A percentile compares a stretch with the other conserved stretches of the same genome.
phyloP scores from a whole-genome alignment of 345 rosid genomes.

The Gynandropsis gynandra region DNA sequence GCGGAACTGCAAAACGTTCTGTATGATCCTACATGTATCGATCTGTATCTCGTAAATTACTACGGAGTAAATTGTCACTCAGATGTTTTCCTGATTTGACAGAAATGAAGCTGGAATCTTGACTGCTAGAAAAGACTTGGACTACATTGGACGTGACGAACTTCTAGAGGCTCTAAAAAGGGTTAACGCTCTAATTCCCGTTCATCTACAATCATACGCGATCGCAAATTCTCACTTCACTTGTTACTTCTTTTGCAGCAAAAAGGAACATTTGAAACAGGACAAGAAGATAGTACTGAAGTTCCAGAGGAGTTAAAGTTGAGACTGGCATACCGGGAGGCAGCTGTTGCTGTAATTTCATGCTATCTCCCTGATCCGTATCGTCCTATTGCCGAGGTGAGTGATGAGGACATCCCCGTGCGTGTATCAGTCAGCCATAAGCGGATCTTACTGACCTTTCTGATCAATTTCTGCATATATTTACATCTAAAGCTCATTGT shows the following conservation, averaged over 20 bases:
- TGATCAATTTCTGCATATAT: not conserved
- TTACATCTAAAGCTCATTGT: slow-evolving; percentile 16
- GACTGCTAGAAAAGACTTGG: slow-evolving; percentile 91
- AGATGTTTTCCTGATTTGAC: slow-evolving; percentile 28
- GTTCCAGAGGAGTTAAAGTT: slow-evolving; percentile 77
- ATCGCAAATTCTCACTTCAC: slow-evolving; percentile 9
- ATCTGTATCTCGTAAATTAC: not conserved
- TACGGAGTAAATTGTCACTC: slow-evolving; percentile 8
- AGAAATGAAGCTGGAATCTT: slow-evolving; percentile 98
- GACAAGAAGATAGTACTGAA: slow-evolving; percentile 83
- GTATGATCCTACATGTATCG: slow-evolving; percentile 28
- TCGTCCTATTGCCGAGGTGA: slow-evolving; percentile 64
- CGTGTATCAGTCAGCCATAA: too few species aligned
- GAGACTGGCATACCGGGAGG: slow-evolving; percentile 91
- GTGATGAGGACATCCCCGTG: too few species aligned
- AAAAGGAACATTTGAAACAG: slow-evolving; percentile 92
- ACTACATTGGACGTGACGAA: slow-evolving; percentile 80
- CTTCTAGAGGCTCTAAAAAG: slow-evolving; percentile 88
- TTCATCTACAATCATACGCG: not conserved
- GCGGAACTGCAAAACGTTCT: slow-evolving; percentile 96
- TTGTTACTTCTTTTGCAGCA: slow-evolving; percentile 49
- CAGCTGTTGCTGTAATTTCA: slow-evolving; percentile 88
- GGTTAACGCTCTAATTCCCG: slow-evolving; percentile 34
- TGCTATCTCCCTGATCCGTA: slow-evolving; percentile 81
- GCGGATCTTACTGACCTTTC: not conserved